Base-by-base conservation (phyloP, 345 rosid genomes). In the Heritiera fomes region DNA sequence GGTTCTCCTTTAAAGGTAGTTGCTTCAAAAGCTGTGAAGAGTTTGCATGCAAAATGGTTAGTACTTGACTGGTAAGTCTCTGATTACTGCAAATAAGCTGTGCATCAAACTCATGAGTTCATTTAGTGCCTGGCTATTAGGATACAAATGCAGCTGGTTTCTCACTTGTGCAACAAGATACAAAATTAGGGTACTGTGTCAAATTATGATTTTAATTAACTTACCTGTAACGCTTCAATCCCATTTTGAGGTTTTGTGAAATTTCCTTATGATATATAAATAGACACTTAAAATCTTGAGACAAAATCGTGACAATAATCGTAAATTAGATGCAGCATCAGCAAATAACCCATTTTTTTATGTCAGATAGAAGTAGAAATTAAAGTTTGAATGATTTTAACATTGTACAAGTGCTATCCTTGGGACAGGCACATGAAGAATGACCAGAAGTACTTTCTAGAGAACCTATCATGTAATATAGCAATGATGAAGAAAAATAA, bases 361-460 rank as follows among this genome's bases (percentile, higher is more conserved):
- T 30, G 23, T 30, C 6, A 13, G 66, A 28, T 10, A 28, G 6
- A 61, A 65, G 20, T 12, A 20, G 12, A 34, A 40, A 43, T 41
- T 43, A 41, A 4, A 67, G 20, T 8, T 15, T 2, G 4, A n/a
- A 23, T 45, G 20, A 73, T 52, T 52, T 8, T 18, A 17, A 73
- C 67, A 0, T 28, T 23, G 52, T 75, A 6, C 38, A 41, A 41
- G 28, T 41, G 38, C 4, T n/a, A 46, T 80, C 13, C 14, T 72
- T 76, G 76, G 8, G 40, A 72, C 89, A 88, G 95, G 86, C 75
- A 86, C 66, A 76, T 88, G 90, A 91, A 91, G 88, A 87, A 79
- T 68, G 90, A 89, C 43, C 70, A 76, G 60, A 87, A 75, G 49
- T 88, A 77, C 83, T 80, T 88, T 73, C 11, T 84, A 84, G 86